phyloP scores from a whole-genome alignment of 192 early-diverging fungal species.

The Rhizophagus sp. region DNA sequence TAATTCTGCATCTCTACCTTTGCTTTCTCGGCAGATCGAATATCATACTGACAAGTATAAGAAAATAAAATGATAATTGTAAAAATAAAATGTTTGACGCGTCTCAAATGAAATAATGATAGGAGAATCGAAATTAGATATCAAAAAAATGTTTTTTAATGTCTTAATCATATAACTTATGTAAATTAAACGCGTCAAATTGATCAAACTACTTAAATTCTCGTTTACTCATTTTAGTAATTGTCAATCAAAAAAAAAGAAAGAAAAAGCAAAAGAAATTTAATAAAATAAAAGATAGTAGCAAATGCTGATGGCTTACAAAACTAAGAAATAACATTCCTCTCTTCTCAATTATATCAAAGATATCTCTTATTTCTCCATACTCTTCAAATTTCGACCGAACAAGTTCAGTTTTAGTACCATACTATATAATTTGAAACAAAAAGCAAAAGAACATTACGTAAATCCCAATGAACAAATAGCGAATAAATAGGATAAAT shows the following conservation, averaged over 20 bases:
- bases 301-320: slow-evolving; percentile 42
- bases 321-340: slow-evolving; percentile 64
- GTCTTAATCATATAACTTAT: neutral
- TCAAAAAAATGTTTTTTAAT: neutral
- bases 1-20: slow-evolving; percentile 43
- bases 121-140: neutral
- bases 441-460: neutral
- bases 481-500: too few relatives aligned
- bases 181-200: neutral
- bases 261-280: too few relatives aligned
- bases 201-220: neutral
- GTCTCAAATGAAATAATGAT: neutral
- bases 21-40: slow-evolving; percentile 51
- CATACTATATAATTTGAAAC: slow-evolving; percentile 36
- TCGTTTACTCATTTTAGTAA: neutral
- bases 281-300: neutral
- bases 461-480: neutral
- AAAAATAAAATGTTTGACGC: neutral
- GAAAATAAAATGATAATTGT: neutral
- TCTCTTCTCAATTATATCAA: slow-evolving; percentile 52
- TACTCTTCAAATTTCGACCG: slow-evolving; percentile 45
- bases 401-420: slow-evolving; percentile 39
- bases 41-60: slow-evolving; percentile 44
- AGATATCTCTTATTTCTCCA: slow-evolving; percentile 61
- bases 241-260: neutral